Evolutionary conservation across 108 stramenopile species (phyloP).

Genomic region (Epipyxis sp.): DNA sequence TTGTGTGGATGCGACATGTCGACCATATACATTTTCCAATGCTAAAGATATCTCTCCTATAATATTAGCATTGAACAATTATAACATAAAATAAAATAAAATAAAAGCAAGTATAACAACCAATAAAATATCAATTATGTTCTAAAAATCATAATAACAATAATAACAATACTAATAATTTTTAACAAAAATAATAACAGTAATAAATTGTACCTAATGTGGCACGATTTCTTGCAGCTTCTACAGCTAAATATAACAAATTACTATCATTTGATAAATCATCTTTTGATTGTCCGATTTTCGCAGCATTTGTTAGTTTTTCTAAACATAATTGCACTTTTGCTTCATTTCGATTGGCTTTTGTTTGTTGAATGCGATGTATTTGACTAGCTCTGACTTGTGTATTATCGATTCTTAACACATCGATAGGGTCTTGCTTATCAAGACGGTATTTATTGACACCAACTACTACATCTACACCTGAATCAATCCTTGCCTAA

Average conservation of each 20-base stretch:
- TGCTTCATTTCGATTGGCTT: constrained; percentile 66
- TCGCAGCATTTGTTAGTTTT: constrained; percentile 71
- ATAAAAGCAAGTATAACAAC: too few species aligned
- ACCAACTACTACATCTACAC: constrained; percentile 85
- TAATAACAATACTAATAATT: too few species aligned
- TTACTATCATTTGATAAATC: constrained; percentile 75
- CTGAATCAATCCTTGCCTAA: constrained; percentile 76
- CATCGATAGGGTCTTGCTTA: constrained; percentile 63
- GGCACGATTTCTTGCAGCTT: constrained; percentile 78
- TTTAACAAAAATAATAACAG: too few species aligned
- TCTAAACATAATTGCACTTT: constrained; percentile 62
- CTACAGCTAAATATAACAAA: constrained; percentile 81
- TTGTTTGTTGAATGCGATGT: constrained; percentile 64
- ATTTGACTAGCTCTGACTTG: constrained; percentile 76
- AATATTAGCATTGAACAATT: too few species aligned
- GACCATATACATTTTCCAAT: constrained; percentile 89
- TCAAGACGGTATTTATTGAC: constrained; percentile 89
- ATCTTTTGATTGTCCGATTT: constrained; percentile 64
- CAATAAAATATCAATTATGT: too few species aligned
- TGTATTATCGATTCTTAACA: constrained; percentile 83
- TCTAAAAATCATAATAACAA: too few species aligned
- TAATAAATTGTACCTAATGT: too few species aligned
- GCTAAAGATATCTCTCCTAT: constrained; percentile 93
- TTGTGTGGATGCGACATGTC: constrained; percentile 74
- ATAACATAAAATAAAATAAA: too few species aligned